A percentile compares a stretch with the other conserved stretches of the same genome.
These are phyloP conservation scores for Taphrina betulina DNA, from an alignment of 1,139 yeast genomes.

Conservation along the genomic window DNA sequence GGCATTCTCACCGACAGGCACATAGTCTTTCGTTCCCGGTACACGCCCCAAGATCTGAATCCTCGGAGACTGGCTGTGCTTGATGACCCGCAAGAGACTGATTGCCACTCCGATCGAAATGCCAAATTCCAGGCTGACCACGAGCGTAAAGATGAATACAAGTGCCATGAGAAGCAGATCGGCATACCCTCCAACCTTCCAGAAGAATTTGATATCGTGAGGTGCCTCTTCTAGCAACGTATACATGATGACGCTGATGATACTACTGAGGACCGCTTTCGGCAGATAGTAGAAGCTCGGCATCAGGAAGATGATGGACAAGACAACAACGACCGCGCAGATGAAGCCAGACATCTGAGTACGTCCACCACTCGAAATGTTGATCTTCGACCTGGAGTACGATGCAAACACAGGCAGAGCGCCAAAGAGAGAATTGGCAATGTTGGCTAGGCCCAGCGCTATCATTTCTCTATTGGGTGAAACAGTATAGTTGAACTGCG, in stretches of 20 bases:
- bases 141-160: conserved; percentile 69
- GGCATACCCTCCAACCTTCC: conserved; percentile 68
- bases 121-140: conserved; percentile 86
- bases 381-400: conserved; percentile 87
- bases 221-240: conserved; percentile 86
- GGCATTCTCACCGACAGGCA: conserved; percentile 41
- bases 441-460: conserved; percentile 66
- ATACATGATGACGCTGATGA: conserved; percentile 76
- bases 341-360: conserved; percentile 81
- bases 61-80: conserved; percentile 81
- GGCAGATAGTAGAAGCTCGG: conserved; percentile 73
- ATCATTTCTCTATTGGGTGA: conserved; percentile 58
- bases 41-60: conserved; percentile 84
- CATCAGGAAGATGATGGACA: conserved; percentile 63
- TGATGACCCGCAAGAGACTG: conserved; percentile 75
- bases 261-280: conserved; percentile 73
- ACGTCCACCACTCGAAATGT: conserved; percentile 79
- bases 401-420: conserved; percentile 95
- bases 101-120: conserved; percentile 80
- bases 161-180: conserved; percentile 73
- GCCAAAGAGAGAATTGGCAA: conserved; percentile 67
- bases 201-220: conserved; percentile 69
- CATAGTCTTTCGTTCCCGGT: conserved; percentile 64
- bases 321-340: conserved; percentile 69
- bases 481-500: conserved; percentile 43